Percentiles rank a stretch among this genome's conserved stretches.
These are phyloP conservation scores for Colletotrichum tamarilloi DNA, from an alignment of 2,329 filamentous ascomycete genomes.

Conservation along the genomic window DNA sequence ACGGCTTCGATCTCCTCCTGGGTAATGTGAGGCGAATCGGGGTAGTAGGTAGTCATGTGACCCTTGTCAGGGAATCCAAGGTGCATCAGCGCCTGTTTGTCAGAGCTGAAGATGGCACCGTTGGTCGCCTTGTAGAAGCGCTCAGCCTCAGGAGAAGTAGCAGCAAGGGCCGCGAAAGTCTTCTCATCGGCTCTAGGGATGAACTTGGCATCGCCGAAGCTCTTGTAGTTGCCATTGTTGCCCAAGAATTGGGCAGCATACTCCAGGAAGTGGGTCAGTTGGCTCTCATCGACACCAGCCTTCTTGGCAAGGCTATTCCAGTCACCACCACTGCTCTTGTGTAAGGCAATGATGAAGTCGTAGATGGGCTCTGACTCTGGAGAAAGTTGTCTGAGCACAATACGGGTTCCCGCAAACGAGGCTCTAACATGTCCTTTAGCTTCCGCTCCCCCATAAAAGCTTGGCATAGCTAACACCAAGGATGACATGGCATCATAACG, in stretches of 20 bases:
- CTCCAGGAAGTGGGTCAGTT: slow-evolving; percentile 77
- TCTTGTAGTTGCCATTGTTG: slow-evolving; percentile 88
- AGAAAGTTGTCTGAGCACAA: slow-evolving; percentile 84
- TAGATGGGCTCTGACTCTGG: slow-evolving; percentile 85
- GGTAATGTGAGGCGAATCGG: slow-evolving; percentile 78
- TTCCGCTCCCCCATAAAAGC: slow-evolving; percentile 12
- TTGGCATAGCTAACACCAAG: slow-evolving; percentile 1
- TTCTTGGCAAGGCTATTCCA: slow-evolving; percentile 76
- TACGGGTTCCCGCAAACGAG: slow-evolving; percentile 79
- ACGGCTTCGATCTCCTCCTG: slow-evolving; percentile 79
- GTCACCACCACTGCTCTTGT: slow-evolving; percentile 74
- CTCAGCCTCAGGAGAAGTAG: slow-evolving; percentile 68
- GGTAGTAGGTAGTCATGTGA: slow-evolving; percentile 86
- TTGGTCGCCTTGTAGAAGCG: slow-evolving; percentile 74
- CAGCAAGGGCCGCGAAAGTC: slow-evolving; percentile 73
- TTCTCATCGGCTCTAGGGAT: slow-evolving; percentile 76
- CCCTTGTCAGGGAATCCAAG: slow-evolving; percentile 80
- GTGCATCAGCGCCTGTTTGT: slow-evolving; percentile 74
- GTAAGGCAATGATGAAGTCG: slow-evolving; percentile 80
- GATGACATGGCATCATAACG: neutral
- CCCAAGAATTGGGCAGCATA: slow-evolving; percentile 84
- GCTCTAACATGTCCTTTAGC: slow-evolving; percentile 62
- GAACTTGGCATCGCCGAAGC: slow-evolving; percentile 87
- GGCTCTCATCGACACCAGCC: slow-evolving; percentile 71
- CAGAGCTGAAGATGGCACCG: slow-evolving; percentile 78